phyloP scores from a whole-genome alignment of 1,284 basidiomycete species.

The Cutaneotrichosporon sp. region DNA sequence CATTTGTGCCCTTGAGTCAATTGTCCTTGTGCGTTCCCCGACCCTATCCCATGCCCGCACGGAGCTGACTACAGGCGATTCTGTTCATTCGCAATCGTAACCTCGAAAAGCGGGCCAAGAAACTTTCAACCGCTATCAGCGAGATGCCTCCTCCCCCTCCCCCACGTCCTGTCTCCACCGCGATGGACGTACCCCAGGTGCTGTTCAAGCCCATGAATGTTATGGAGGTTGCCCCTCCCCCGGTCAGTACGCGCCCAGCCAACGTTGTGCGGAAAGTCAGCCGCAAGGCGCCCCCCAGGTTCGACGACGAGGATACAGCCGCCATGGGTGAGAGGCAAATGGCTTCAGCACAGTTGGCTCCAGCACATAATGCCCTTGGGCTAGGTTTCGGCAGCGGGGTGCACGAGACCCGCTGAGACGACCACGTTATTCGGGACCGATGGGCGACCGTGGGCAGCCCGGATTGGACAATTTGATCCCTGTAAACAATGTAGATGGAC shows the following conservation, averaged over 20 bases:
- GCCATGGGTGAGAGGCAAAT: too few relatives aligned
- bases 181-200: not conserved
- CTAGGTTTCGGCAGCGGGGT: too few relatives aligned
- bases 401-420: too few relatives aligned
- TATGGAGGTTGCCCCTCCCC: not conserved
- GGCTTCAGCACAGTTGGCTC: too few relatives aligned
- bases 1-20: not conserved
- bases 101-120: not conserved
- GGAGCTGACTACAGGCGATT: not conserved
- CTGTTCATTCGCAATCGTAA: not conserved
- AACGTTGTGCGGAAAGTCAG: not conserved
- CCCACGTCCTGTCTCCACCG: not conserved
- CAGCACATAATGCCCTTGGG: too few relatives aligned
- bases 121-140: not conserved
- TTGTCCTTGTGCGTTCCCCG: not conserved
- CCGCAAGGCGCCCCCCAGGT: conserved; percentile 1
- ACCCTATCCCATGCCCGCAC: not conserved
- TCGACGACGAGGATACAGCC: not conserved
- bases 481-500: not conserved
- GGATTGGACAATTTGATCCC: too few relatives aligned
- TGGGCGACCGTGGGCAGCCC: too few relatives aligned
- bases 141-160: not conserved
- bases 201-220: not conserved
- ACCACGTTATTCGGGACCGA: too few relatives aligned
- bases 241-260: too few relatives aligned